A percentile compares a stretch with the other conserved stretches of the same genome.
These are phyloP conservation scores for Pleodorina starrii DNA, from an alignment of 139 green algal genomes.

Conservation along the genomic window DNA sequence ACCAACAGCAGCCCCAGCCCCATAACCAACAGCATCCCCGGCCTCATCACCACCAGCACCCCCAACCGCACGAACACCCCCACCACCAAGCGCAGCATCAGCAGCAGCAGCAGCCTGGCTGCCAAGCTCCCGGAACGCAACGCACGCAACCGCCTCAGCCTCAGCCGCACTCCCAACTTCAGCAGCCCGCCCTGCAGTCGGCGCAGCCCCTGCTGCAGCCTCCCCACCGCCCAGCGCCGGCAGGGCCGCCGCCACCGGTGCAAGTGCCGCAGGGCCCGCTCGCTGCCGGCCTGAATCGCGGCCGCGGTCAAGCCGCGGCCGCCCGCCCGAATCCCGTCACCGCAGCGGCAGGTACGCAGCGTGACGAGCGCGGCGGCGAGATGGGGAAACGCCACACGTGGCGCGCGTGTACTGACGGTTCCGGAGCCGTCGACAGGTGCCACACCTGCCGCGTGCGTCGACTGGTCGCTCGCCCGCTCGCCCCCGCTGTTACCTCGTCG, in stretches of 20 bases:
- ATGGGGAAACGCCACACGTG: too few species aligned
- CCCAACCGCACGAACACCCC: background rate
- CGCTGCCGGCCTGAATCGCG: background rate
- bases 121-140: background rate
- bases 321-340: too few species aligned
- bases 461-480: too few species aligned
- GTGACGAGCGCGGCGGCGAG: too few species aligned
- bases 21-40: background rate
- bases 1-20: background rate
- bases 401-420: too few species aligned
- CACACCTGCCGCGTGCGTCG: too few species aligned
- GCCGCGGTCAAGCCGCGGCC: background rate
- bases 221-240: background rate
- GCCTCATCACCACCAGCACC: background rate
- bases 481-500: too few species aligned
- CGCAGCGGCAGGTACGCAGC: too few species aligned
- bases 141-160: background rate
- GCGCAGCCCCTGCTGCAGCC: background rate
- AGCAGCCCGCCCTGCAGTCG: background rate
- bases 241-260: background rate
- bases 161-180: background rate
- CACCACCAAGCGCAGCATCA: background rate
- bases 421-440: too few species aligned
- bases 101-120: constrained; percentile 4
- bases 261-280: background rate